These are phyloP conservation scores for Suzukiozyma palmioleophila DNA, from an alignment of 1,139 yeast species.

Conservation along the genomic window DNA sequence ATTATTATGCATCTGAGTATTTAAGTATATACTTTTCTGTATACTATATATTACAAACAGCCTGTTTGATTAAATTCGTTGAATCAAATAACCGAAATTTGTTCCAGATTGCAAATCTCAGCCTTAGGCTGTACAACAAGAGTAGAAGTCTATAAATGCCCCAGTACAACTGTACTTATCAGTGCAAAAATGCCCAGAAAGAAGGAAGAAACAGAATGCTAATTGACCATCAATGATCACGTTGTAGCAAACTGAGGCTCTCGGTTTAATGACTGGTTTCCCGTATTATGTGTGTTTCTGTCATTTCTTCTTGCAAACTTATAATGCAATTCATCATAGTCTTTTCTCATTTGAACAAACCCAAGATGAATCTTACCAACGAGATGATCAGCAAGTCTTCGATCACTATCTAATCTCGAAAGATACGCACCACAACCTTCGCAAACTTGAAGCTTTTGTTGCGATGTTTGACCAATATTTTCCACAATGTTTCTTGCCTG, in stretches of 20 bases:
- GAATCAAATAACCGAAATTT: no score
- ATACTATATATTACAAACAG: no score
- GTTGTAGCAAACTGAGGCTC: background rate
- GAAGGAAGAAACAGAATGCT: no score
- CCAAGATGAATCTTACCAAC: conserved; percentile 84
- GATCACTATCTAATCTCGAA: conserved; percentile 81
- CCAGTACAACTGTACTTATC: no score
- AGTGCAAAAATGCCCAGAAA: no score
- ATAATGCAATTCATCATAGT: conserved; percentile 44
- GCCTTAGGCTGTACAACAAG: no score
- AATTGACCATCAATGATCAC: background rate
- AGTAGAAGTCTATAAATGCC: no score
- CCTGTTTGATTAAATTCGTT: no score
- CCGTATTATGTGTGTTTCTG: background rate
- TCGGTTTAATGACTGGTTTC: background rate
- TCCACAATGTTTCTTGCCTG: conserved; percentile 61
- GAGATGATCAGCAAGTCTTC: conserved; percentile 88
- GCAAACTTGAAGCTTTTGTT: conserved; percentile 88
- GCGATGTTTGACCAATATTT: conserved; percentile 79
- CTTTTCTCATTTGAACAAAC: conserved; percentile 68
- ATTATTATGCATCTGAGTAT: no score
- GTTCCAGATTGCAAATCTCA: no score
- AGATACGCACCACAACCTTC: conserved; percentile 88
- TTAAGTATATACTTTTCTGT: no score
- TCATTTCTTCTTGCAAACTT: conserved; percentile 13